A percentile compares a stretch with the other conserved stretches of the same genome.
phyloP scores from a whole-genome alignment of 495 filamentous ascomycete species.

The Penicillium longicatenatum region DNA sequence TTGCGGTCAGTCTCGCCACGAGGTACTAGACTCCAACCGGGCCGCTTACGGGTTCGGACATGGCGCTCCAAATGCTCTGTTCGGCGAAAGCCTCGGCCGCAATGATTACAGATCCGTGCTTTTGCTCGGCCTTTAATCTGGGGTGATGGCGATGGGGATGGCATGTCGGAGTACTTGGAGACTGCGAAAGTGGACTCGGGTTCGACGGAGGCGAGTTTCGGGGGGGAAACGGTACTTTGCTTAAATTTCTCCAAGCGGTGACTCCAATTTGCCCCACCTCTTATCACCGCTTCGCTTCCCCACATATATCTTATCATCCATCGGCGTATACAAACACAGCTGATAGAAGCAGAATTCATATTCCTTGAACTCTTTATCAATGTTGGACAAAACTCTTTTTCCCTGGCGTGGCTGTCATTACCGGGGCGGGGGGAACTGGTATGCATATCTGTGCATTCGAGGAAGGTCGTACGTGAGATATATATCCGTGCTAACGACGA shows the following conservation, averaged over 20 bases:
- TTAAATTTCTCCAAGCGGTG: slow-evolving; percentile 20
- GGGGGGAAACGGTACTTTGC: background rate
- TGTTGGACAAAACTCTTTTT: slow-evolving; percentile 21
- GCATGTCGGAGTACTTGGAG: slow-evolving; percentile 38
- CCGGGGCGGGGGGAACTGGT: slow-evolving; percentile 37
- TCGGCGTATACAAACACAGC: background rate
- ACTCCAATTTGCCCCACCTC: slow-evolving; percentile 22
- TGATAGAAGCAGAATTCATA: no score
- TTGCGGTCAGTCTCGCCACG: slow-evolving; percentile 17
- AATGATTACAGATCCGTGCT: slow-evolving; percentile 42
- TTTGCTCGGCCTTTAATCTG: slow-evolving; percentile 35
- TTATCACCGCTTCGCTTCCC: background rate
- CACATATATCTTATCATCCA: background rate
- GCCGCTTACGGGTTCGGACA: slow-evolving; percentile 52
- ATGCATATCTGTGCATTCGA: background rate
- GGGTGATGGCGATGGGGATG: slow-evolving; percentile 33
- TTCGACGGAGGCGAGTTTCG: background rate
- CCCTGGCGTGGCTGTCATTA: slow-evolving; percentile 35
- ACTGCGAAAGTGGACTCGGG: slow-evolving; percentile 21
- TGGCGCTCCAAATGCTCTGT: slow-evolving; percentile 57
- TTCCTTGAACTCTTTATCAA: background rate
- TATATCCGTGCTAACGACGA: background rate
- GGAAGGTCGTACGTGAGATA: background rate
- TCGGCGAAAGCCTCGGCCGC: slow-evolving; percentile 43
- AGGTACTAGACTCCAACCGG: slow-evolving; percentile 28